Base-by-base conservation (phyloP, 2,329 filamentous ascomycete genomes). In the Paecilomyces dactylethromorphus region DNA sequence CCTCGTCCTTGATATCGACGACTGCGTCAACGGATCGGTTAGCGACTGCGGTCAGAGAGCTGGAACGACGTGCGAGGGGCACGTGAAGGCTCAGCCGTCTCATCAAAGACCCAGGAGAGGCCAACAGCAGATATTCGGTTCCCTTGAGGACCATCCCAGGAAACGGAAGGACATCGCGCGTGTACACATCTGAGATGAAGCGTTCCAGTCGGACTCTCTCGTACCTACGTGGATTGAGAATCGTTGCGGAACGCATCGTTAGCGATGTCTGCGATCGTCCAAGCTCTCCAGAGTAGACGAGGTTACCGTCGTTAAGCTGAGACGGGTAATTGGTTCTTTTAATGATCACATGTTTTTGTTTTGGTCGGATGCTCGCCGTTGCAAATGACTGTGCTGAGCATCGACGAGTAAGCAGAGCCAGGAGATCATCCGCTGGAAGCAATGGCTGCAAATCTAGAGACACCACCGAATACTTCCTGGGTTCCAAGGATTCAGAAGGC, bases 51-150 rank as follows among this genome's bases (percentile, higher is more conserved):
- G 76, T 74, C 53, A 81, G 66, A 63, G 87, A 90, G 45, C 79
- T 81, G 0, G 89, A 89, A 59, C 88, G 85, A 65, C 87, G 89
- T 39, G 85, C 84, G 69, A 95, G 92, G 54, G 88, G 88, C 64
- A 84, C 88, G 13, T 89, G 83, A 68, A 91, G 87, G 73, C 90
- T 96, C 62, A 97, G 82, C 71, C 92, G 95, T 56, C 92, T 84
- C 78, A 96, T 96, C 69, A 96, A 85, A 0, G 90, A 90, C 35
- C 90, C 91, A 12, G 92, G 90, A 0, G 90, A 90, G 39, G 90
- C 91, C 12, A 92, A 90, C 53, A 94, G 87, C 3, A 91, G 78
- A 68, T 89, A 85, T 66, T 96, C 89, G 76, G 77, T 85, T 73
- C 71, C 84, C 72, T 76, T 86, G 73, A 74, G 80, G 32, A 83